Conservation (phyloP, 306 rosid genomes). For the Gastrolobium villosum region DNA sequence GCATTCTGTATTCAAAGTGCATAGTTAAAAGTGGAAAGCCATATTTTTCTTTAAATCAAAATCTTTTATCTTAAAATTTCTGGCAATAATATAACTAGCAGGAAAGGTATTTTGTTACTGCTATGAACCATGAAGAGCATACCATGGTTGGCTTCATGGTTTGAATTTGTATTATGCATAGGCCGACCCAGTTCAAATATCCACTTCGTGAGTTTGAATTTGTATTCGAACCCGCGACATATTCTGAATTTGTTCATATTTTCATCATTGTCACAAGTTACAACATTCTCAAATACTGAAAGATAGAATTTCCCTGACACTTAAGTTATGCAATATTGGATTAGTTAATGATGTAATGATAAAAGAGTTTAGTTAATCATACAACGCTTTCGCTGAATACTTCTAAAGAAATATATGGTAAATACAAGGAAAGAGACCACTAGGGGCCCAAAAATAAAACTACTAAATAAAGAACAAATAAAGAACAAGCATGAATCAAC, state of each 20-base stretch:
- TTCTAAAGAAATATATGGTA: slow-evolving; percentile 29
- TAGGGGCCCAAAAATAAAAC: not conserved
- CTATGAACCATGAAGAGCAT: slow-evolving; percentile 15
- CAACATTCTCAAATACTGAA: not conserved
- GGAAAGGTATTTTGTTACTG: slow-evolving; percentile 8
- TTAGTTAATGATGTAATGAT: slow-evolving; percentile 4
- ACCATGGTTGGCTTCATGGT: slow-evolving; percentile 12
- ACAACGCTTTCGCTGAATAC: not conserved
- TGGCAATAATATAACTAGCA: not conserved
- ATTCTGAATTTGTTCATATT: too few species aligned
- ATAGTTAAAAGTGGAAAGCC: slow-evolving; percentile 36
- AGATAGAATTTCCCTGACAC: slow-evolving; percentile 23
- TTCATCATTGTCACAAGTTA: not conserved
- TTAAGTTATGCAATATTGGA: slow-evolving; percentile 31
- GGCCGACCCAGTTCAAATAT: too few species aligned
- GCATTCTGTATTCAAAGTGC: not conserved
- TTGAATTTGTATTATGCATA: slow-evolving; percentile 16
- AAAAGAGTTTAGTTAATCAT: slow-evolving; percentile 6
- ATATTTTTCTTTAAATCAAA: slow-evolving; percentile 21
- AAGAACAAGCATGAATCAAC: slow-evolving; percentile 24
- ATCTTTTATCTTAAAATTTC: slow-evolving; percentile 15
- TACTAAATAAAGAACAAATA: slow-evolving; percentile 24
- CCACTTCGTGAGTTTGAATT: not conserved
- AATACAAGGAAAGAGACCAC: not conserved
- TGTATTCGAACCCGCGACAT: too few species aligned